phyloP scores from a whole-genome alignment of 352 stramenopile genomes.

The Phytophthora foliorum region DNA sequence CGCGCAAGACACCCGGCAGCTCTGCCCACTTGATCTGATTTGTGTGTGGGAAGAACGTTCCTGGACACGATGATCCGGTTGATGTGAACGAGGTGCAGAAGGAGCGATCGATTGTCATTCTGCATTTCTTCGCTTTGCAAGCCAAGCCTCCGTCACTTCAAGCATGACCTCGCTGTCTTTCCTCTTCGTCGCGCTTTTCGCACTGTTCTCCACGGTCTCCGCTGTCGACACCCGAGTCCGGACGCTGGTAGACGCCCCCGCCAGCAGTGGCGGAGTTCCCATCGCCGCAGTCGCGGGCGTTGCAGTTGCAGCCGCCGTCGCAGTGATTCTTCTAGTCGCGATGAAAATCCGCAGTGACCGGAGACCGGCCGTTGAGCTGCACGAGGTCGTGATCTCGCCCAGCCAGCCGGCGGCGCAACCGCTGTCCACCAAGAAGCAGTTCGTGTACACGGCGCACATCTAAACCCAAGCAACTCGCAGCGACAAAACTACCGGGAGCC shows the following conservation, averaged over 20 bases:
- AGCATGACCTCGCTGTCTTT: constrained; percentile 37
- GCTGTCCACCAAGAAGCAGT: constrained; percentile 47
- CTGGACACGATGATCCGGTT: constrained; percentile 27
- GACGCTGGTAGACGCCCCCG: constrained; percentile 17
- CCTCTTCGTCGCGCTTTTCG: constrained; percentile 13
- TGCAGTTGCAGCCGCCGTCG: constrained; percentile 32
- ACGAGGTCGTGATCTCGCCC: constrained; percentile 59
- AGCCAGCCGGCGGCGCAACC: constrained; percentile 37
- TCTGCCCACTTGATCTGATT: constrained; percentile 28
- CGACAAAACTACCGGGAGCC: constrained; percentile 27
- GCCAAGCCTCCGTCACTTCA: constrained; percentile 15
- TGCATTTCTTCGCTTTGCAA: constrained; percentile 38
- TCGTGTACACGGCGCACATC: constrained; percentile 67
- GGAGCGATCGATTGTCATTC: constrained; percentile 23
- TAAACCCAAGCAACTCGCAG: constrained; percentile 23
- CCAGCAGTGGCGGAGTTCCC: neutral
- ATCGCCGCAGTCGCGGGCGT: constrained; percentile 26
- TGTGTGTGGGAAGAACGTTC: constrained; percentile 29
- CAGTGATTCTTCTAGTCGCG: constrained; percentile 28
- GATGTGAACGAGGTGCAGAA: constrained; percentile 22
- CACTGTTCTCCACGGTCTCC: constrained; percentile 17
- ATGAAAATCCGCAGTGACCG: constrained; percentile 24
- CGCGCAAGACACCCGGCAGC: constrained; percentile 4
- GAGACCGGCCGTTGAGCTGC: constrained; percentile 35
- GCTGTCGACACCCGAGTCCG: constrained; percentile 7